Evolutionary conservation across 2,329 filamentous ascomycete genomes (phyloP).

Genomic region (Microdochium trichocladiopsis): DNA sequence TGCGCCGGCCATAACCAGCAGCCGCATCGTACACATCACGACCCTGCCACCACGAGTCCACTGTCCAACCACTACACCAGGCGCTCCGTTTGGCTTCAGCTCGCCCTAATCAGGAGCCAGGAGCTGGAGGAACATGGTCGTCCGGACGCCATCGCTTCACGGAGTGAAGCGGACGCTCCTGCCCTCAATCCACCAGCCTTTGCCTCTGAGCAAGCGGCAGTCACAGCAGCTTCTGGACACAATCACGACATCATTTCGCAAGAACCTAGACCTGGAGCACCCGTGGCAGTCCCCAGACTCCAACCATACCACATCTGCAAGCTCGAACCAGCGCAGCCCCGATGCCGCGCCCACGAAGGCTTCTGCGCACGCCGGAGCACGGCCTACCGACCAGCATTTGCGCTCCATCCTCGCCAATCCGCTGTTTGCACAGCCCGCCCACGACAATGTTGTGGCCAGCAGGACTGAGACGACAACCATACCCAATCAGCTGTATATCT

Average conservation of each 20-base stretch:
- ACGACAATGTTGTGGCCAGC: constrained; percentile 7
- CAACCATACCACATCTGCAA: constrained; percentile 4
- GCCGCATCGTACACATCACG: no score
- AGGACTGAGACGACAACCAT: constrained; percentile 4
- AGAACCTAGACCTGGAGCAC: constrained; percentile 51
- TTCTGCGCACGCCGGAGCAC: constrained; percentile 7
- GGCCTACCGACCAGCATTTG: constrained; percentile 42
- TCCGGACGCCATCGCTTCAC: constrained; percentile 24
- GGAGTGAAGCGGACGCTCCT: constrained; percentile 31
- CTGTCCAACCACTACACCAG: no score
- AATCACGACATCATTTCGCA: constrained; percentile 50
- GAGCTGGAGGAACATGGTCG: constrained; percentile 13
- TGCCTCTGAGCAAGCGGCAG: constrained; percentile 40
- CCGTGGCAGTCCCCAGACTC: constrained; percentile 31
- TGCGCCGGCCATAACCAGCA: no score
- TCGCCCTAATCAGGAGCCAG: no score
- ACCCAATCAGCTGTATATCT: constrained; percentile 36
- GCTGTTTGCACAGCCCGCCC: constrained; percentile 36
- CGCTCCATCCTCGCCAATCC: constrained; percentile 50
- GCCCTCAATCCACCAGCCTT: constrained; percentile 41
- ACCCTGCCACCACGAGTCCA: no score
- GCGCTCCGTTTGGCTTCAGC: no score
- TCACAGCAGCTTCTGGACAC: constrained; percentile 48
- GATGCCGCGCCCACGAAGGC: constrained; percentile 3
- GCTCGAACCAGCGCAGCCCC: constrained; percentile 4